Conservation (phyloP, 2,329 filamentous ascomycete species). For the Hypocreales sp. region DNA sequence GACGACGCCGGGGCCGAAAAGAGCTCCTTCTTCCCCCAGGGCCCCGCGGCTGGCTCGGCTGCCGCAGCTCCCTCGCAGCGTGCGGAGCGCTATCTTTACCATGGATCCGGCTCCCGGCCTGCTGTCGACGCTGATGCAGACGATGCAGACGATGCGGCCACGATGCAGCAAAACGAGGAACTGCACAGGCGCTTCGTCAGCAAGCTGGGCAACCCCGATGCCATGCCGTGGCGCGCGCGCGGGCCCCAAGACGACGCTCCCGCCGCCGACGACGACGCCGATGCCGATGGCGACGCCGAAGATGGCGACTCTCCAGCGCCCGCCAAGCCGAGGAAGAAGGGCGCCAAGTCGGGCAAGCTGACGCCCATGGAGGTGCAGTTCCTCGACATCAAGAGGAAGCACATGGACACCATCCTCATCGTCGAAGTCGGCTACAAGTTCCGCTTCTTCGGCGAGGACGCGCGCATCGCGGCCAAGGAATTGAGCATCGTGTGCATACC, state of each 20-base stretch:
- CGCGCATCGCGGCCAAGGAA: slow-evolving; percentile 73
- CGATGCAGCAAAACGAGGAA: slow-evolving; percentile 44
- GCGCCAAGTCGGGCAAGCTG: slow-evolving; percentile 56
- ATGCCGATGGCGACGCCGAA: slow-evolving; percentile 40
- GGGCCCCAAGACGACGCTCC: slow-evolving; percentile 35
- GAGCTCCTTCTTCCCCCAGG: too few species aligned
- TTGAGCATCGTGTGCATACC: slow-evolving; percentile 93
- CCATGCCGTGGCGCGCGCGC: slow-evolving; percentile 51
- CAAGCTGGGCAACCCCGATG: slow-evolving; percentile 78
- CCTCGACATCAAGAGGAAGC: slow-evolving; percentile 81
- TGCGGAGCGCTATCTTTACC: slow-evolving; percentile 37
- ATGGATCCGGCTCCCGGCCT: slow-evolving; percentile 26
- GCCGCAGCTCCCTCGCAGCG: slow-evolving; percentile 18
- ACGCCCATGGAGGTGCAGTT: slow-evolving; percentile 92
- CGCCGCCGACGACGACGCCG: slow-evolving; percentile 37
- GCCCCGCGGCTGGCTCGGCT: too few species aligned
- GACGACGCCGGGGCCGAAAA: slow-evolving; percentile 18
- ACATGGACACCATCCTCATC: slow-evolving; percentile 79
- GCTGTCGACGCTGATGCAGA: slow-evolving; percentile 19
- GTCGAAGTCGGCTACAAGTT: slow-evolving; percentile 98
- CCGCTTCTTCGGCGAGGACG: slow-evolving; percentile 92
- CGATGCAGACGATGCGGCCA: slow-evolving; percentile 34
- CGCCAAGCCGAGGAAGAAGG: slow-evolving; percentile 48
- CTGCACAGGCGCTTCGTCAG: slow-evolving; percentile 77
- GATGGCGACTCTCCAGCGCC: slow-evolving; percentile 33